These are phyloP conservation scores for Talaromyces sp. DNA, from an alignment of 2,329 filamentous ascomycete genomes.

Conservation along the genomic window DNA sequence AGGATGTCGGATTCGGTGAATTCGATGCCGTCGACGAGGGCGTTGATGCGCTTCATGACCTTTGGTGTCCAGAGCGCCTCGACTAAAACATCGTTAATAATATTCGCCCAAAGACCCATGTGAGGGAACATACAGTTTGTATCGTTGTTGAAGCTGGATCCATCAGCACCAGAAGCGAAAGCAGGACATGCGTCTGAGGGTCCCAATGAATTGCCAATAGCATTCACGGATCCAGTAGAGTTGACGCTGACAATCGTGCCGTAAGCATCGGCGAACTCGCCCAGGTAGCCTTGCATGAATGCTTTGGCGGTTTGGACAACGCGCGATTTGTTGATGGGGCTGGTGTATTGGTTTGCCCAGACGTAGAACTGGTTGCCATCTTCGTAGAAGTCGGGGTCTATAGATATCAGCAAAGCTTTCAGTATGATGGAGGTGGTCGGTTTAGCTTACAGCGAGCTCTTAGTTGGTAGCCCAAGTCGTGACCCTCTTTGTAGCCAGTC, in stretches of 20 bases:
- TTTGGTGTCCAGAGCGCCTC: conserved; percentile 9
- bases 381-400: conserved; percentile 51
- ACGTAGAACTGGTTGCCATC: conserved; percentile 55
- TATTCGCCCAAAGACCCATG: no score
- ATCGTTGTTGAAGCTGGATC: neutral
- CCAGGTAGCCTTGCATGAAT: conserved; percentile 62
- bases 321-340: conserved; percentile 34
- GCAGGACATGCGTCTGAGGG: conserved; percentile 63
- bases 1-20: conserved; percentile 55
- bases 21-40: conserved; percentile 55
- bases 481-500: conserved; percentile 61
- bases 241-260: conserved; percentile 61
- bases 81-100: neutral
- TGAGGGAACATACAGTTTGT: conserved; percentile 3
- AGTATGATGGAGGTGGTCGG: no score
- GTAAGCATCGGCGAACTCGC: conserved; percentile 53
- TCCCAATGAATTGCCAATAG: conserved; percentile 62
- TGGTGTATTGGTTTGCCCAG: conserved; percentile 66
- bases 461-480: conserved; percentile 15
- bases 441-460: conserved; percentile 11
- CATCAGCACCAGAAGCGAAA: conserved; percentile 53
- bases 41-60: conserved; percentile 50
- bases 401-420: neutral
- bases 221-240: conserved; percentile 49
- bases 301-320: conserved; percentile 62